Evolutionary conservation across 305 asterid genomes (phyloP).

Genomic region (Fraxinus albicans): DNA sequence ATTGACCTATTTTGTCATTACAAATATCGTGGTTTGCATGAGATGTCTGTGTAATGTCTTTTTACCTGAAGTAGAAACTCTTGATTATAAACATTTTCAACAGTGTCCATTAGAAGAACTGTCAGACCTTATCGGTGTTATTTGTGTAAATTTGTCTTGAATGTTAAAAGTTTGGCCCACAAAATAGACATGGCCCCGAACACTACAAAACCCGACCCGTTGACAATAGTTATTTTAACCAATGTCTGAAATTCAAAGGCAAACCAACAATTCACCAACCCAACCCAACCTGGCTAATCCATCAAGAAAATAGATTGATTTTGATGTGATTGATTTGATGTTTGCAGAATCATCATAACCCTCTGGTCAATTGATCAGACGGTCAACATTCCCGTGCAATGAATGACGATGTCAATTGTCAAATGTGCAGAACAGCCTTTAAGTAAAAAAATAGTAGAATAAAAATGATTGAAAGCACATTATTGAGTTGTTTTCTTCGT

Average conservation of each 20-base stretch:
- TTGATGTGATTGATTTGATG: neutral
- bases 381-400: neutral
- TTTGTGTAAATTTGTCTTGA: neutral
- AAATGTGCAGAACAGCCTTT: neutral
- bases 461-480: neutral
- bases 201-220: conserved; percentile 23
- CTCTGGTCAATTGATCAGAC: neutral
- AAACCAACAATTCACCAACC: conserved; percentile 40
- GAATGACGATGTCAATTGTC: neutral
- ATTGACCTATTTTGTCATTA: neutral
- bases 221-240: conserved; percentile 1
- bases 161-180: neutral
- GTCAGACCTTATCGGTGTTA: neutral
- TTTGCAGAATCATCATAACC: neutral
- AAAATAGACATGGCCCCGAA: neutral
- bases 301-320: neutral
- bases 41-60: neutral
- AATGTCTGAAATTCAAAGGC: conserved; percentile 24
- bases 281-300: conserved; percentile 26
- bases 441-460: neutral
- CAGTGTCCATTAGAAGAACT: neutral
- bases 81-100: neutral
- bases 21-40: neutral
- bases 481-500: neutral
- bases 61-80: neutral